A percentile compares a stretch with the other conserved stretches of the same genome.
These are phyloP conservation scores for Citropsis articulata DNA, from an alignment of 345 rosid species.

Conservation along the genomic window DNA sequence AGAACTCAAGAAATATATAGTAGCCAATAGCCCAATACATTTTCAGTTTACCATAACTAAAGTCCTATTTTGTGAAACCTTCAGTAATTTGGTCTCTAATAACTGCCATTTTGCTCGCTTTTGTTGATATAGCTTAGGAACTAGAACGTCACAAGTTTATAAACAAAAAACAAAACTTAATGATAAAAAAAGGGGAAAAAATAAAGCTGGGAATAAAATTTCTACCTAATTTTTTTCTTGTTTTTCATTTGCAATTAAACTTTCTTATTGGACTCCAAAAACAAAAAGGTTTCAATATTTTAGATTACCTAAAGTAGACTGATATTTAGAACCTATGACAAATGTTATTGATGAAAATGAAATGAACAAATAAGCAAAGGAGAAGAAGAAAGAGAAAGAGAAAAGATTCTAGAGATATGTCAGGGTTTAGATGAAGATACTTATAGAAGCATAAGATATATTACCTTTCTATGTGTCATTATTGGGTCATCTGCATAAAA, in stretches of 20 bases:
- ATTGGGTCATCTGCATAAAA: constrained; percentile 94
- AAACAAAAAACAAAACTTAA: not conserved
- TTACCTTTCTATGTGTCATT: constrained; percentile 89
- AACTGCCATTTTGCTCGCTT: not conserved
- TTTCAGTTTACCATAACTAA: not conserved
- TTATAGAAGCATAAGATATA: constrained; percentile 14
- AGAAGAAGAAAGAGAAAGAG: not conserved
- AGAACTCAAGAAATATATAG: not conserved
- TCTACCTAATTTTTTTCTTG: not conserved
- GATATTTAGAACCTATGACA: not conserved
- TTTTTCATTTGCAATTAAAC: not conserved
- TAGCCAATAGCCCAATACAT: not conserved
- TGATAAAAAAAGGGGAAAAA: not conserved
- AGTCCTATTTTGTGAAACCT: not conserved
- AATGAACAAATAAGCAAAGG: constrained; percentile 2
- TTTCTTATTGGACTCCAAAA: not conserved
- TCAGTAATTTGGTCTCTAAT: not conserved
- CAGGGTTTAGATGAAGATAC: not conserved
- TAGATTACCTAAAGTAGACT: not conserved
- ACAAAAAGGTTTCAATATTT: too few relatives aligned
- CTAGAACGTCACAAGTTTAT: not conserved
- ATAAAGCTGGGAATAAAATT: not conserved
- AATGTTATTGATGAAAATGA: not conserved
- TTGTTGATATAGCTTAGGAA: not conserved
- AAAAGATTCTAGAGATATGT: constrained; percentile 8